phyloP scores from a whole-genome alignment of 1,284 basidiomycete genomes.

The Golubevia sp. region DNA sequence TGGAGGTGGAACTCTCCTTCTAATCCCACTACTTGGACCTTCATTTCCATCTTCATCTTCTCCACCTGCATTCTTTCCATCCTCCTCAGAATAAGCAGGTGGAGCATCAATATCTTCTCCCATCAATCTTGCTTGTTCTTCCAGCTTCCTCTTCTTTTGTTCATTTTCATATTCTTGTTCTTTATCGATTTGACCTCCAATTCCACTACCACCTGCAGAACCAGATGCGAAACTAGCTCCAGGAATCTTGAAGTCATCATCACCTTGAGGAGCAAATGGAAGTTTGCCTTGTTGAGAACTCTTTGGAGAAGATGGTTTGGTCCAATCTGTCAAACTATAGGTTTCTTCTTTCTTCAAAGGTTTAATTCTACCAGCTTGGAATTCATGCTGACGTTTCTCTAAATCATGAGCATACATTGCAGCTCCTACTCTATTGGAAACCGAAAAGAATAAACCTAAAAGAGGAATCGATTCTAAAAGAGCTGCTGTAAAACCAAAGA shows the following conservation, averaged over 20 bases:
- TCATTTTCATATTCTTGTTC: not conserved
- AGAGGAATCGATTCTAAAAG: constrained; percentile 51
- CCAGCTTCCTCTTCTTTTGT: not conserved
- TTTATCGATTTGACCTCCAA: not conserved
- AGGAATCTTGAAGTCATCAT: not conserved
- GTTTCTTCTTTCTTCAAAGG: constrained; percentile 11
- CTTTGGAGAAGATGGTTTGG: not conserved
- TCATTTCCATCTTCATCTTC: not conserved
- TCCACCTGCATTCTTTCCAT: not conserved
- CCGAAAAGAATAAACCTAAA: constrained; percentile 42
- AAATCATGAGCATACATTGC: constrained; percentile 59
- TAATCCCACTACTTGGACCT: not conserved
- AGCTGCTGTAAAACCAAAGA: constrained; percentile 47
- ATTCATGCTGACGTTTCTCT: constrained; percentile 51
- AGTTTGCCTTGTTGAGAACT: not conserved
- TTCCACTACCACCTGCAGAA: not conserved
- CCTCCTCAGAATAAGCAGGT: not conserved
- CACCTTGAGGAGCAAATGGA: not conserved
- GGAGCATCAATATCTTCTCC: not conserved
- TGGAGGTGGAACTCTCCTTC: not conserved
- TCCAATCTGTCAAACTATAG: not conserved
- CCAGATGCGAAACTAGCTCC: not conserved
- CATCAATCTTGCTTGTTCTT: not conserved
- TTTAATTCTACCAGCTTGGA: constrained; percentile 20
- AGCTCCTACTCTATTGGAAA: constrained; percentile 57